Conservation (phyloP, 495 filamentous ascomycete genomes). For the Hypoxylon fuscum region DNA sequence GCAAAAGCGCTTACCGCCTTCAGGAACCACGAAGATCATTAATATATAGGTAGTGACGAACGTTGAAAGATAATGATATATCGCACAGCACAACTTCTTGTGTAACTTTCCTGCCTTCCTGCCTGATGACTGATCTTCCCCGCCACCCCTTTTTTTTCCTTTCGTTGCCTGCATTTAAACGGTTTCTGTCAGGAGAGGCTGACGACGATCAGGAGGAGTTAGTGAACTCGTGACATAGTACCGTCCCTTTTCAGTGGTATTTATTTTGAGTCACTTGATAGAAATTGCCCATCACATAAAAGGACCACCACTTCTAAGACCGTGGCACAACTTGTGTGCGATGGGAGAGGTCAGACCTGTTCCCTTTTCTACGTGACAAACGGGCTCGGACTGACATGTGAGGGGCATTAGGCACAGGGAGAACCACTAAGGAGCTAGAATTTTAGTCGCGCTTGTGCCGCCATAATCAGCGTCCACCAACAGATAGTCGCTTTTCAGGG, state of each 20-base stretch:
- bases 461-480: constrained; percentile 38
- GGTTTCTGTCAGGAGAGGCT: constrained; percentile 15
- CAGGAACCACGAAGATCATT: constrained; percentile 37
- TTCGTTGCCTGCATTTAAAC: constrained; percentile 22
- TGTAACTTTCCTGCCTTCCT: constrained; percentile 23
- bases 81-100: constrained; percentile 21
- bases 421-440: constrained; percentile 25
- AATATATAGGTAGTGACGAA: constrained; percentile 21
- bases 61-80: constrained; percentile 16
- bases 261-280: constrained; percentile 34
- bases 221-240: constrained; percentile 30
- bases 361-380: constrained; percentile 32
- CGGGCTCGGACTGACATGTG: constrained; percentile 35
- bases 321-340: constrained; percentile 27
- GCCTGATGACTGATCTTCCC: constrained; percentile 33
- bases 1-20: constrained; percentile 23
- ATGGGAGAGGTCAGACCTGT: constrained; percentile 29
- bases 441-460: constrained; percentile 42
- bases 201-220: constrained; percentile 35
- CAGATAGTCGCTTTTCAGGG: constrained; percentile 29
- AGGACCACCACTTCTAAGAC: constrained; percentile 16
- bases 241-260: constrained; percentile 28
- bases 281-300: constrained; percentile 16
- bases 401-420: constrained; percentile 28
- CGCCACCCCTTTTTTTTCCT: constrained; percentile 36